Base-by-base conservation (phyloP, 2,329 filamentous ascomycete genomes). In the Colletotrichum cereale region DNA sequence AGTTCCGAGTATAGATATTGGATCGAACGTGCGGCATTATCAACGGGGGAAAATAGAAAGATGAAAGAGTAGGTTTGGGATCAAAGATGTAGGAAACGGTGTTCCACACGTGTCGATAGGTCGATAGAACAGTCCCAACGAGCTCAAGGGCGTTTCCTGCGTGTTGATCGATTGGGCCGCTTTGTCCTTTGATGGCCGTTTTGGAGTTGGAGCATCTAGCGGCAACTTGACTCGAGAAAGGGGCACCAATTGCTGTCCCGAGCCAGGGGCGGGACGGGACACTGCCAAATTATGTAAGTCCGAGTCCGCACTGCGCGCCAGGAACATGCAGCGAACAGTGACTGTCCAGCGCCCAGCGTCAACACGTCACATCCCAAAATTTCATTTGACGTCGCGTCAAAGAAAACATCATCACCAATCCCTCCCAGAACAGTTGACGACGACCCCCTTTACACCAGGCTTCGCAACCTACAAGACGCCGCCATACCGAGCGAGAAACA, bases 281-380 rank as follows among this genome's bases (percentile, higher is more conserved):
- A 61, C 44, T 56, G 26, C 57, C 50, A 44, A 62, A 57, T 63
- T 71, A 67, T 62, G 50, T 52, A 67, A 71, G 57, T 52, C 64
- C 42, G 57, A 71, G 57, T 47, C 57, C 57, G 68, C 58, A 24
- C 52, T 53, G 21, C 24, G 34, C 48, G n/a, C 34, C 42, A 36
- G 44, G n/a, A 38, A 47, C 44, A 24, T 12, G 36, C 47, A 42
- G 21, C 29, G 7, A 31, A 16, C 42, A 47, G 11, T 50, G 56
- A 61, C 31, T 18, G 21, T 21, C 16, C 52, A 44, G 38, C 55
- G 47, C 47, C 56, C 50, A 58, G 40, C 60, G 56, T 48, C 66
- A 66, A 71, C 70, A 72, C 70, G 70, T 71, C 67, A 71, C 70
- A 62, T 12, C 34, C 52, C 66, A 66, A 71, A 71, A 71, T 56